phyloP scores from a whole-genome alignment of 768 basidiomycete species.

The Chalciporus piperatus region DNA sequence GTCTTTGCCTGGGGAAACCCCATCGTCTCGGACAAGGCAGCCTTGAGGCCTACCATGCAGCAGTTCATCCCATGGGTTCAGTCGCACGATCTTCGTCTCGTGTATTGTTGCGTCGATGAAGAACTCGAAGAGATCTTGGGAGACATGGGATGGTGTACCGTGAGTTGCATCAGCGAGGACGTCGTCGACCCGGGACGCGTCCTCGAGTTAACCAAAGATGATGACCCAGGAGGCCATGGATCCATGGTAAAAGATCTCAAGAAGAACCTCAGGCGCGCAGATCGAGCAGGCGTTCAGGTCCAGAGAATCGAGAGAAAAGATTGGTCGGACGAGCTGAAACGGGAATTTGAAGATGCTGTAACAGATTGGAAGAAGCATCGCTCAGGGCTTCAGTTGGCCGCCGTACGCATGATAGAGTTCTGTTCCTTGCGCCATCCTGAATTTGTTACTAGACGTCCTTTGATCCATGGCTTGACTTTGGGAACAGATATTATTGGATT shows the following conservation, averaged over 20 bases:
- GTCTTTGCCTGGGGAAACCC: conserved; percentile 67
- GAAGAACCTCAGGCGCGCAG: conserved; percentile 58
- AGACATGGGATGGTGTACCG: conserved; percentile 54
- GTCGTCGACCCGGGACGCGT: conserved; percentile 49
- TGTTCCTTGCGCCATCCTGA: not conserved
- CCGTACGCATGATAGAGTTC: conserved; percentile 25
- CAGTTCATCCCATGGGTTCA: conserved; percentile 47
- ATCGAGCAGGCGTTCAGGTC: conserved; percentile 52
- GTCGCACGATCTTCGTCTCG: conserved; percentile 44
- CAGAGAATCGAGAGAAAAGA: conserved; percentile 38
- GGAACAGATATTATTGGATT: conserved; percentile 57
- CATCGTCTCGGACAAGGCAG: conserved; percentile 42
- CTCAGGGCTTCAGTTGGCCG: conserved; percentile 57
- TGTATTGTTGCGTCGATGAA: conserved; percentile 60
- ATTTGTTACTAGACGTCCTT: conserved; percentile 37
- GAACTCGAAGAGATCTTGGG: conserved; percentile 51
- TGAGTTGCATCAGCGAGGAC: conserved; percentile 65
- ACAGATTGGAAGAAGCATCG: conserved; percentile 52
- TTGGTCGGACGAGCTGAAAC: conserved; percentile 44
- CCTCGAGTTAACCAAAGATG: conserved; percentile 37
- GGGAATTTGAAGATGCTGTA: conserved; percentile 50
- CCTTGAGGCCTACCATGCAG: conserved; percentile 31
- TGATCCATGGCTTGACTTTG: conserved; percentile 53
- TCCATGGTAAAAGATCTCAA: conserved; percentile 54
- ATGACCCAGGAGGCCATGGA: conserved; percentile 36